Percentiles rank a stretch among this genome's conserved stretches.
These are phyloP conservation scores for Wickerhamiella musiphila DNA, from an alignment of 805 yeast species.

Conservation along the genomic window DNA sequence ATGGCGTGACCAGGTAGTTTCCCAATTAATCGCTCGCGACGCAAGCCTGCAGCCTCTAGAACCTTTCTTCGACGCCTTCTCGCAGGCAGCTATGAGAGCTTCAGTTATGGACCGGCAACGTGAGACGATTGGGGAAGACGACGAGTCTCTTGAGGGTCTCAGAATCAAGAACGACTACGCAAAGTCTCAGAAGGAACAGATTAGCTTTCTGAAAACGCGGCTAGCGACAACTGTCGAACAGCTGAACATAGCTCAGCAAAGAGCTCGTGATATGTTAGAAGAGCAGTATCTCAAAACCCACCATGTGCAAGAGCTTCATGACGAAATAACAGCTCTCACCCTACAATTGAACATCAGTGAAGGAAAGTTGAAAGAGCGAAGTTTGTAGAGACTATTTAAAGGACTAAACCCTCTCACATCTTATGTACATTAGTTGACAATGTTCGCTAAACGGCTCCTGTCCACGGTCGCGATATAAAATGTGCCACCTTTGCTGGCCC, in stretches of 20 bases:
- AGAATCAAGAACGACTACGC: conserved; percentile 4
- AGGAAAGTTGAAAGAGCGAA: conserved; percentile 12
- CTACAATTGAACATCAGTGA: conserved; percentile 38
- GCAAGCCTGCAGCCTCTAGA: too few relatives aligned
- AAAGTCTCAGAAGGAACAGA: conserved; percentile 14
- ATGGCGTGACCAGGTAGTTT: too few relatives aligned
- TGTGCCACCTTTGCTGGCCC: conserved; percentile 69
- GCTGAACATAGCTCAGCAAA: conserved; percentile 13
- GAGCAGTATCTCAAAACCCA: conserved; percentile 29
- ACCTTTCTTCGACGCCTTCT: too few relatives aligned
- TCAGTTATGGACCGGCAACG: too few relatives aligned
- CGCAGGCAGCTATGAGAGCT: too few relatives aligned
- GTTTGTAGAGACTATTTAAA: too few relatives aligned
- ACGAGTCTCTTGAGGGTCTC: background rate
- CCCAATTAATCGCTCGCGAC: too few relatives aligned
- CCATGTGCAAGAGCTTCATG: conserved; percentile 42
- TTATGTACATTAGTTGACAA: background rate
- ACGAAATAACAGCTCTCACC: conserved; percentile 43
- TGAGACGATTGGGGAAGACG: too few relatives aligned
- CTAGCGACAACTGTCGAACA: conserved; percentile 16
- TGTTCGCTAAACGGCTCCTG: conserved; percentile 7
- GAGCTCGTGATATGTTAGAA: conserved; percentile 12
- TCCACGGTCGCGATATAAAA: conserved; percentile 62
- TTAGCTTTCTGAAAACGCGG: conserved; percentile 17
- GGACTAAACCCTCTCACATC: too few relatives aligned